These are phyloP conservation scores for Oehlia diaphana DNA, from an alignment of 192 early-diverging fungal species.

Conservation along the genomic window DNA sequence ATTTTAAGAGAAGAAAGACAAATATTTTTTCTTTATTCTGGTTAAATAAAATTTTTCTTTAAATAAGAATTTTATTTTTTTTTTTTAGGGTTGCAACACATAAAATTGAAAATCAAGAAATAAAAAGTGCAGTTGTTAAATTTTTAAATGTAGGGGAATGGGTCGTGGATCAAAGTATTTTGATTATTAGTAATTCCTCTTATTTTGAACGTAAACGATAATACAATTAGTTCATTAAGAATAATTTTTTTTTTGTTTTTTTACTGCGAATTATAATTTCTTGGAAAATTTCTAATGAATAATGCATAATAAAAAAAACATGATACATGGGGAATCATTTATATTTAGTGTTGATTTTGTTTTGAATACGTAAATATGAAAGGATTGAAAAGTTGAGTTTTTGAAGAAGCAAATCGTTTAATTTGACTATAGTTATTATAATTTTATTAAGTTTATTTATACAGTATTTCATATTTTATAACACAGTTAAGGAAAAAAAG, in stretches of 20 bases:
- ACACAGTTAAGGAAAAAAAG: too few species aligned
- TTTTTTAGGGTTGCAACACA: slow-evolving; percentile 43
- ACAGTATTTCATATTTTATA: too few species aligned
- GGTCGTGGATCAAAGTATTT: slow-evolving; percentile 49
- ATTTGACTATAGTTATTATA: too few species aligned
- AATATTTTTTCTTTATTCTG: neutral
- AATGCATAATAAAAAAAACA: too few species aligned
- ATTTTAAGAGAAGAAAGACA: too few species aligned
- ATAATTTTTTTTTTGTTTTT: too few species aligned
- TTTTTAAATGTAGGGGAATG: slow-evolving; percentile 59
- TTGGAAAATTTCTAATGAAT: too few species aligned
- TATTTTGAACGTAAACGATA: slow-evolving; percentile 59
- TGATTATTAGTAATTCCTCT: slow-evolving; percentile 42
- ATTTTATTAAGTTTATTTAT: too few species aligned
- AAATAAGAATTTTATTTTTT: neutral
- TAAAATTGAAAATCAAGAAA: slow-evolving; percentile 52
- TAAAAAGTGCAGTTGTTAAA: slow-evolving; percentile 49
- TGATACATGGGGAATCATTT: neutral
- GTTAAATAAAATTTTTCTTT: too few species aligned
- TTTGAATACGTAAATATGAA: neutral
- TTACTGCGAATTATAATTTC: too few species aligned
- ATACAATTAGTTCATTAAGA: neutral
- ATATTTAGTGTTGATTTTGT: neutral
- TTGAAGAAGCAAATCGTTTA: too few species aligned
- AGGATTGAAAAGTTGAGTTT: too few species aligned